Percentiles rank a stretch among this genome's conserved stretches.
phyloP scores from a whole-genome alignment of 768 basidiomycete genomes.

The Jaapia argillacea region DNA sequence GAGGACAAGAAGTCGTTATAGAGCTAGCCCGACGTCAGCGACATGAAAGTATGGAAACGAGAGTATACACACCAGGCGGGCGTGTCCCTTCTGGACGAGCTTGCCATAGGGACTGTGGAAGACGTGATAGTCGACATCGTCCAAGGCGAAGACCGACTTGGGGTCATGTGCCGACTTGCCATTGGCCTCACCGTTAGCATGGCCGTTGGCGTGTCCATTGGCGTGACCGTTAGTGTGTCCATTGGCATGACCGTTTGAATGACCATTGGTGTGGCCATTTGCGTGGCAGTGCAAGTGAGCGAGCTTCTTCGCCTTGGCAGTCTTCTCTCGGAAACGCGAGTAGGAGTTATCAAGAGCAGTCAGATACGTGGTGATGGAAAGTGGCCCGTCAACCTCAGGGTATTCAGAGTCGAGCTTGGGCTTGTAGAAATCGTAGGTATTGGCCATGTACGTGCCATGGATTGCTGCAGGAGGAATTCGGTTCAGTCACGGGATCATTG shows the following conservation, averaged over 20 bases:
- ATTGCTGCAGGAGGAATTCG: slow-evolving; percentile 73
- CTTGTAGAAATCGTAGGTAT: slow-evolving; percentile 99
- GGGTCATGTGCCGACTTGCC: slow-evolving; percentile 20
- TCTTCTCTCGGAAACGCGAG: slow-evolving; percentile 73
- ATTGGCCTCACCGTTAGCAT: slow-evolving; percentile 27
- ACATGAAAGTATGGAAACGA: slow-evolving; percentile 7
- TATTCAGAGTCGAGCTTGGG: slow-evolving; percentile 92
- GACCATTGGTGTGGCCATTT: slow-evolving; percentile 22
- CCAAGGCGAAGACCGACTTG: slow-evolving; percentile 53
- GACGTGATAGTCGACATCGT: slow-evolving; percentile 83
- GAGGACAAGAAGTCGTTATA: slow-evolving; percentile 88
- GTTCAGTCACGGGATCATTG: no score
- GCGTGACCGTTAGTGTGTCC: no score
- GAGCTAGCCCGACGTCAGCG: slow-evolving; percentile 19
- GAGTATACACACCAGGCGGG: slow-evolving; percentile 77
- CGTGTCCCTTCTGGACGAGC: slow-evolving; percentile 95
- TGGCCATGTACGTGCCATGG: slow-evolving; percentile 95
- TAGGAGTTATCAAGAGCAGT: slow-evolving; percentile 90
- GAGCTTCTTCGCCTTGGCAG: slow-evolving; percentile 53
- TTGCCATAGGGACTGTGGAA: slow-evolving; percentile 99
- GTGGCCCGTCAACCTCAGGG: slow-evolving; percentile 95
- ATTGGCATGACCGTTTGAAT: neutral
- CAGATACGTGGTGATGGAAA: slow-evolving; percentile 92
- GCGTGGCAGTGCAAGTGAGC: slow-evolving; percentile 13
- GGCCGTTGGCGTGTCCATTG: slow-evolving; percentile 18